Conservation (phyloP, 2,329 filamentous ascomycete species). For the Calycina marina region DNA sequence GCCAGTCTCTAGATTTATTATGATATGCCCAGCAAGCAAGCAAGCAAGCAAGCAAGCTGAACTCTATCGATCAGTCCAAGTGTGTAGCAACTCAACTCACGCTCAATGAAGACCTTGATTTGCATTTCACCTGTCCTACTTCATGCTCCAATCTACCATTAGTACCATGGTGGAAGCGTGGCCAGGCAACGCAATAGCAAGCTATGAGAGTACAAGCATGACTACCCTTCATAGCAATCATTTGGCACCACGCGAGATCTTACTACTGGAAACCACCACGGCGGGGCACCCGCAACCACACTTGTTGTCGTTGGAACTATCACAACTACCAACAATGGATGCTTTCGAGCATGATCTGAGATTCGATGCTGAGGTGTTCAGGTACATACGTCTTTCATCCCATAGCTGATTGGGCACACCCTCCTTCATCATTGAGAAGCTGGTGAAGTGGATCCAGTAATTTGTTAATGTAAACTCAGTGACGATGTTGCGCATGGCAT, state of each 20-base stretch:
- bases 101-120: no score
- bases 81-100: no score
- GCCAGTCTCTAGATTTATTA: no score
- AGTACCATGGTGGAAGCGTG: background rate
- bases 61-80: no score
- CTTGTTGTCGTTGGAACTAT: no score
- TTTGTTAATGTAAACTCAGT: conserved; percentile 14
- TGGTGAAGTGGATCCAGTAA: background rate
- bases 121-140: background rate
- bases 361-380: conserved; percentile 16
- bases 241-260: conserved; percentile 13
- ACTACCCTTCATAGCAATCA: conserved; percentile 2
- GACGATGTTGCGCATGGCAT: conserved; percentile 26
- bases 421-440: no score
- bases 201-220: conserved; percentile 7
- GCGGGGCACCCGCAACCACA: no score
- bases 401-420: no score
- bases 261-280: conserved; percentile 14
- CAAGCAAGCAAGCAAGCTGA: no score
- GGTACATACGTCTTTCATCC: conserved; percentile 13
- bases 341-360: conserved; percentile 18
- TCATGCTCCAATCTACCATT: background rate
- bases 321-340: conserved; percentile 15
- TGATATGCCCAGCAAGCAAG: no score
- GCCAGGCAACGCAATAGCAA: conserved; percentile 4